Conservation (phyloP, 257 asterid genomes). For the Ophiorrhiza pumila region DNA sequence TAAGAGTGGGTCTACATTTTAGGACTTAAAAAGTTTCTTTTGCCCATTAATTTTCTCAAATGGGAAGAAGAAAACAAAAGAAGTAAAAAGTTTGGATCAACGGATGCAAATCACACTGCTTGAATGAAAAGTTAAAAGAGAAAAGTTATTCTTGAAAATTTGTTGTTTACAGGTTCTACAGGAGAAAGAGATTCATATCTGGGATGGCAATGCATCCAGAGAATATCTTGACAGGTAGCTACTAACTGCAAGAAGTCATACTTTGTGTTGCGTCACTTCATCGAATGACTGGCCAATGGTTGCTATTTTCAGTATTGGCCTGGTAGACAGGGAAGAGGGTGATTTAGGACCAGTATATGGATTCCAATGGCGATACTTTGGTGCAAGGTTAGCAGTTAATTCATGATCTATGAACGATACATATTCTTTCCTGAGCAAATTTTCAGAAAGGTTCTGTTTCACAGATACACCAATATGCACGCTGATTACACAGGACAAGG, state of each 20-base stretch:
- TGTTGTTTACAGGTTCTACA: slow-evolving; percentile 49
- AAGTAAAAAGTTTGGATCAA: neutral
- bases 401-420: neutral
- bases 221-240: slow-evolving; percentile 66
- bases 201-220: slow-evolving; percentile 87
- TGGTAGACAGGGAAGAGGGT: slow-evolving; percentile 70
- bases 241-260: slow-evolving; percentile 12
- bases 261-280: slow-evolving; percentile 2
- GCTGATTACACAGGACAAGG: slow-evolving; percentile 77
- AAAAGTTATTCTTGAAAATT: neutral
- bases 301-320: slow-evolving; percentile 44
- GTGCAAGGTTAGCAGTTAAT: slow-evolving; percentile 54
- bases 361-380: slow-evolving; percentile 85
- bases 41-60: neutral
- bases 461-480: slow-evolving; percentile 70
- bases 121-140: neutral
- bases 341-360: slow-evolving; percentile 82
- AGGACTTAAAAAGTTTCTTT: neutral
- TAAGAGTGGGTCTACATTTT: neutral
- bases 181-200: slow-evolving; percentile 62
- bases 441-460: slow-evolving; percentile 1
- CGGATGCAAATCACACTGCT: neutral
- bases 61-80: neutral
- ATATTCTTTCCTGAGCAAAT: neutral
- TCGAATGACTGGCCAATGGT: slow-evolving; percentile 18